Evolutionary conservation across 1,284 basidiomycete genomes (phyloP).

Genomic region (Pseudozyma hubeiensis): DNA sequence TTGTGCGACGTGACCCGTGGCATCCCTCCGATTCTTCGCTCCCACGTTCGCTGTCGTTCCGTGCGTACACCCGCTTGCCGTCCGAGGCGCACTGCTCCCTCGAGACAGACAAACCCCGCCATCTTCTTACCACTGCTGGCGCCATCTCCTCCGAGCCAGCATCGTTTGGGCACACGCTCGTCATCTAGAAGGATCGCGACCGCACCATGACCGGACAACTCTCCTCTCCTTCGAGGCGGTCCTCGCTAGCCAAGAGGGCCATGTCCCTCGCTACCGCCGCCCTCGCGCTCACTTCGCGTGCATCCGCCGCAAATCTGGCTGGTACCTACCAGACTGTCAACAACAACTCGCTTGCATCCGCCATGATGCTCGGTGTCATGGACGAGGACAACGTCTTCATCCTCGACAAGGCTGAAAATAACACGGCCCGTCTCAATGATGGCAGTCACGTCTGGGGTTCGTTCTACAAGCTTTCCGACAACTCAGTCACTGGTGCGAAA

Average conservation of each 20-base stretch:
- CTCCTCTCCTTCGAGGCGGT: slow-evolving; percentile 28
- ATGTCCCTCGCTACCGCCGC: slow-evolving; percentile 32
- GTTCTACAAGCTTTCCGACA: slow-evolving; percentile 57
- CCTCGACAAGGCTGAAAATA: slow-evolving; percentile 70
- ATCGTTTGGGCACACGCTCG: too few species aligned
- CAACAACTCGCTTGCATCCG: slow-evolving; percentile 62
- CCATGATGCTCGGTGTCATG: slow-evolving; percentile 68
- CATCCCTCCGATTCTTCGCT: too few species aligned
- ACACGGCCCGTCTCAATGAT: slow-evolving; percentile 46
- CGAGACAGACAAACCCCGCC: too few species aligned
- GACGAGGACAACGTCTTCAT: slow-evolving; percentile 68
- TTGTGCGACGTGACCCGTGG: too few species aligned
- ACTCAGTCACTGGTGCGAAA: slow-evolving; percentile 56
- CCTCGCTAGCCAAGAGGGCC: slow-evolving; percentile 31
- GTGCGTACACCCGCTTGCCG: too few species aligned
- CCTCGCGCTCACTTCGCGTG: slow-evolving; percentile 34
- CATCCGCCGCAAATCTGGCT: slow-evolving; percentile 29
- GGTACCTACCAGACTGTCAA: slow-evolving; percentile 62
- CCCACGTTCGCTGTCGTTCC: too few species aligned
- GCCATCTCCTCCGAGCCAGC: too few species aligned
- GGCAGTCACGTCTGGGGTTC: slow-evolving; percentile 63
- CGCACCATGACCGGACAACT: slow-evolving; percentile 25
- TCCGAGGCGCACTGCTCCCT: too few species aligned
- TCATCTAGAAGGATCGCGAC: background rate
- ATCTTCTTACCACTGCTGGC: too few species aligned